Conservation (phyloP, 2,329 filamentous ascomycete species). For the Boeremia lycopersici region DNA sequence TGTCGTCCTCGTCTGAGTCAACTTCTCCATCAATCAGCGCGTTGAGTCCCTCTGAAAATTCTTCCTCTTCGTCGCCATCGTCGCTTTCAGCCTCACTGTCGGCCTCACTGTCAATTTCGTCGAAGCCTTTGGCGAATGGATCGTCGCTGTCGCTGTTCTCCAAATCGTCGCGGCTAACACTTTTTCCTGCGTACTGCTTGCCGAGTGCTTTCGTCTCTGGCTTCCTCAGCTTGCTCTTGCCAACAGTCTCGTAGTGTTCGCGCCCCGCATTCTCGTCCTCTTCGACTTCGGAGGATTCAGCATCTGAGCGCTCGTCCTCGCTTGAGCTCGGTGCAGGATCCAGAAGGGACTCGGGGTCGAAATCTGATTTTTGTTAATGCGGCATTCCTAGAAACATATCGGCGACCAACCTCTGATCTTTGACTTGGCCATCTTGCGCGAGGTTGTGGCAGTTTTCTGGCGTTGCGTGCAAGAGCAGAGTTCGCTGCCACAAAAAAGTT, state of each 20-base stretch:
- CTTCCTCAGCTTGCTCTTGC: constrained; percentile 84
- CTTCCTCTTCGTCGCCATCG: constrained; percentile 31
- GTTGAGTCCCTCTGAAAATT: constrained; percentile 45
- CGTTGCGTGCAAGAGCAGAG: constrained; percentile 18
- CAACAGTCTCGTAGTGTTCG: constrained; percentile 85
- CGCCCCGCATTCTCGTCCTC: constrained; percentile 65
- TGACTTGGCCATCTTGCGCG: constrained; percentile 36
- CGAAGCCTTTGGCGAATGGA: constrained; percentile 52
- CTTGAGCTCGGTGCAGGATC: constrained; percentile 62
- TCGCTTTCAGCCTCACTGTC: constrained; percentile 24
- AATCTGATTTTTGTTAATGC: constrained; percentile 60
- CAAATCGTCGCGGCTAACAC: constrained; percentile 72
- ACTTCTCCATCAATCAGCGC: constrained; percentile 55
- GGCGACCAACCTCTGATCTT: constrained; percentile 36
- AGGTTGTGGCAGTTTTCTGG: not conserved
- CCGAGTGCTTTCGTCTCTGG: constrained; percentile 72
- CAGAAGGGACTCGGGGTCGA: constrained; percentile 75
- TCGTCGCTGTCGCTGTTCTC: constrained; percentile 61
- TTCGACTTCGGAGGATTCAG: constrained; percentile 47
- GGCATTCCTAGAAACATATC: accelerated
- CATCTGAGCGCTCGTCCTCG: constrained; percentile 62
- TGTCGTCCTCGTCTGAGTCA: constrained; percentile 56
- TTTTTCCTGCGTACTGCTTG: constrained; percentile 78
- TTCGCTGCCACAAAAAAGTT: constrained; percentile 41
- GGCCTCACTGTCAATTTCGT: constrained; percentile 49